A percentile compares a stretch with the other conserved stretches of the same genome.
phyloP scores from a whole-genome alignment of 176 grass and related monocot species.

The Alloteropsis semialata region DNA sequence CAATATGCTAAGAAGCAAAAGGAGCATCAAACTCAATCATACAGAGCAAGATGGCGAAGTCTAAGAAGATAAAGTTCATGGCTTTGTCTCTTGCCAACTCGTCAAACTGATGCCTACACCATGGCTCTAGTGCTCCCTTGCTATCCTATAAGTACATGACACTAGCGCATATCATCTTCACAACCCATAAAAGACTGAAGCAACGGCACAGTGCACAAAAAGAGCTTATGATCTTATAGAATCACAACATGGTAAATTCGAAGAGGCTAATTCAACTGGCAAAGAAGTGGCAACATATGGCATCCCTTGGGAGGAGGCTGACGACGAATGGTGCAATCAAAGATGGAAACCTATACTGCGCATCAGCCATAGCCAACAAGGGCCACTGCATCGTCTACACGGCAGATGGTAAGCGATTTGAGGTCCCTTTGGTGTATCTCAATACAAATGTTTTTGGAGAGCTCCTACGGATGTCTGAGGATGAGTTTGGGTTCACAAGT shows the following conservation, averaged over 20 bases:
- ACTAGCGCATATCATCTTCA: conserved; percentile 22
- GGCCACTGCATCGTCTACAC: conserved; percentile 52
- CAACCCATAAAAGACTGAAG: conserved; percentile 14
- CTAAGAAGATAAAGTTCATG: background rate
- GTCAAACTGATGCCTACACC: conserved; percentile 20
- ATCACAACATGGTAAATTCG: conserved; percentile 33
- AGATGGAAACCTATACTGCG: background rate
- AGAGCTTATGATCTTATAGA: background rate
- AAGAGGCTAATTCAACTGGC: conserved; percentile 46
- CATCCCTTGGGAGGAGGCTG: conserved; percentile 32
- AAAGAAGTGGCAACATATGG: conserved; percentile 45
- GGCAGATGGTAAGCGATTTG: conserved; percentile 44
- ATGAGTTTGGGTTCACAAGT: conserved; percentile 50
- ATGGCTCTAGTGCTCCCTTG: conserved; percentile 18
- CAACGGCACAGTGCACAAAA: conserved; percentile 23
- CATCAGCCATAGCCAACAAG: conserved; percentile 33
- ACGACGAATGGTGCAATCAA: background rate
- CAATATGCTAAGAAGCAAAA: conserved; percentile 29
- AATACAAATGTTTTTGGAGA: conserved; percentile 37
- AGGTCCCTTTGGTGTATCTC: conserved; percentile 50
- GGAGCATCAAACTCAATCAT: conserved; percentile 38
- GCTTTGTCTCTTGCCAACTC: conserved; percentile 25
- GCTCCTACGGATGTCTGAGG: conserved; percentile 53
- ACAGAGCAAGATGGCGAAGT: conserved; percentile 16
- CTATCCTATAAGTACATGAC: conserved; percentile 35